Base-by-base conservation (phyloP, 192 early-diverging fungal species). In the Entomortierella beljakovae region DNA sequence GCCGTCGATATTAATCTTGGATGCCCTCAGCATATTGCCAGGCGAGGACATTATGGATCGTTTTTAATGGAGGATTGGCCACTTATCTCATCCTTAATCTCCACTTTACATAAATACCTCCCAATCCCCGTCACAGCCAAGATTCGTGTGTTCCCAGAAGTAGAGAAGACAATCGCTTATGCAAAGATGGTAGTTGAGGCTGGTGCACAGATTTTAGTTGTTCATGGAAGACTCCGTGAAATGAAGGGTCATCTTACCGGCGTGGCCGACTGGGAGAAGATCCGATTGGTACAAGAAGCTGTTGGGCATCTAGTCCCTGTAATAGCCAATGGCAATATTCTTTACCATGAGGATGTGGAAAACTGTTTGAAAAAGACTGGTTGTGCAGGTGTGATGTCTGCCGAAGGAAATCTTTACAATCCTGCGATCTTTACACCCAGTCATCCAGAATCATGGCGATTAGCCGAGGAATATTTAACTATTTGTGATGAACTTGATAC, bases 241-340 rank as follows among this genome's bases (percentile, higher is more conserved):
- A 96, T 98, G 84, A 98, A 98, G 81, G 97, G 97, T 16, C 96
- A 98, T 56, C 92, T 96, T 50, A 98, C 97, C 4, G 97, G 95
- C 5, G 84, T 99, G 9, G 97, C 96, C 4, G 95, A 99, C 81
- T 99, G 97, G 98, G 88, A 92, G 50, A 91, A 97, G 71, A 98
- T 99, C 75, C 85, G 85, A 54, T 75, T 82, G 8, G 94, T 99
- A 18, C 95, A 91, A 65, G 89, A 94, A 29, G 92, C 92, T 8
- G 88, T 96, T 10, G 84, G 67, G 11, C 74, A 77, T 23, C 20
- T 68, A 18, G 74, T 99, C 0, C 98, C 98, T 0, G 95, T 99
- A 11, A 87, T 99, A 84, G 96, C 96, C 56, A 99, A 99, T 66
- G 98, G 98, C n/a, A 98, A 99, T 66, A 96, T 99, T 48, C 83